Base-by-base conservation (phyloP, 768 basidiomycete species). In the Leccinellum albellum region DNA sequence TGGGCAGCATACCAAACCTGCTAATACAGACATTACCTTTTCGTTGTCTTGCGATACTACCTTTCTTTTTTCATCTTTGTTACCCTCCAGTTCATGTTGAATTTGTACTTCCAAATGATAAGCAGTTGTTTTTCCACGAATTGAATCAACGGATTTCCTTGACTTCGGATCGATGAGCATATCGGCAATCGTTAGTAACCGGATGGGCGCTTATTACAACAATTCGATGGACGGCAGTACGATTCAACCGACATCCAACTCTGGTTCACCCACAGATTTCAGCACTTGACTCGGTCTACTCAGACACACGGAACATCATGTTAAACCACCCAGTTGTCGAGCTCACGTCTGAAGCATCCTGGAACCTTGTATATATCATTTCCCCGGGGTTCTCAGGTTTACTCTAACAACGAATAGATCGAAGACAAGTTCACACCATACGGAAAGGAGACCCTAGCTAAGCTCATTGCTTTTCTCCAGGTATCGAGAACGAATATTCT, bases 381-480 rank as follows among this genome's bases (percentile, higher is more conserved):
- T 23, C 31, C 42, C 14, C 28, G 12, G 3, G 47, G 44, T 15
- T 17, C 23, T 14, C 40, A 42, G 26, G 49, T 24, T 20, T 46
- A 50, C 26, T 23, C 58, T 66, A 20, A 65, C 55, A 37, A 2
- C 56, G 31, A 14, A 23, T 52, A 93, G 91, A 76, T 95, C 57
- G 90, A 96, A 76, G 88, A 91, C 80, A 94, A 92, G 76, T 91
- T 98, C 81, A 91, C 93, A 6, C 83, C 87, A 7, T 90, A 82
- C 65, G 97, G 88, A 21, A 95, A 94, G 74, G 88, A 94, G 64
- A 89, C 84, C 5, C 78, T 99, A 37, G 81, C 84, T 35, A 94
- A 87, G 66, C 82, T 99, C 50, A 82, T 96, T 67, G 75, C 75
- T 32, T 99, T 98, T 71, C 80, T 95, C 54, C 84, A 93, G 77